Evolutionary conservation across 352 stramenopile genomes (phyloP).

Genomic region (Phytophthora kernoviae): DNA sequence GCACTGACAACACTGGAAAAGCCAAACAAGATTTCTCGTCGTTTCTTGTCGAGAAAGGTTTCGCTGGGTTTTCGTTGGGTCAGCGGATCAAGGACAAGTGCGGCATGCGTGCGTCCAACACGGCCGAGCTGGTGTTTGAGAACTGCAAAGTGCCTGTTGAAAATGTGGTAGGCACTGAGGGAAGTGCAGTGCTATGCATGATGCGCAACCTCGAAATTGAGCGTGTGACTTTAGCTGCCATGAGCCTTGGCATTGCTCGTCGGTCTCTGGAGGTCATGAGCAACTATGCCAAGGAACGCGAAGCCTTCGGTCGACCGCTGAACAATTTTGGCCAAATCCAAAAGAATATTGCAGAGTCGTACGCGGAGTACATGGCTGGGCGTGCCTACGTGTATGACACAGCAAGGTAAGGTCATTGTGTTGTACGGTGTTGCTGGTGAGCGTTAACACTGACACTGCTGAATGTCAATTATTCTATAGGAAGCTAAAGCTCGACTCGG

Average conservation of each 20-base stretch:
- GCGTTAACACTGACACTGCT: background rate
- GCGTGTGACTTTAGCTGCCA: conserved; percentile 96
- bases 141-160: conserved; percentile 93
- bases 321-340: conserved; percentile 95
- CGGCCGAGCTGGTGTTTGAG: conserved; percentile 99
- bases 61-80: conserved; percentile 95
- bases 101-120: conserved; percentile 97
- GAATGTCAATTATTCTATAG: conserved; percentile 38
- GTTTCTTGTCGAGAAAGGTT: conserved; percentile 98
- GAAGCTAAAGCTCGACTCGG: conserved; percentile 92
- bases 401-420: conserved; percentile 56
- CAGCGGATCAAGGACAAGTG: conserved; percentile 99
- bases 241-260: conserved; percentile 96
- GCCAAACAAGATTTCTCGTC: conserved; percentile 94
- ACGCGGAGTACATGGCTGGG: conserved; percentile 98
- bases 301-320: conserved; percentile 95
- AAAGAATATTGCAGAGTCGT: conserved; percentile 97
- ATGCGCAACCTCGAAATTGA: conserved; percentile 99
- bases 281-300: conserved; percentile 90
- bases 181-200: conserved; percentile 83
- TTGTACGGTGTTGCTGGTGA: background rate
- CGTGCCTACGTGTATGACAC: conserved; percentile 97
- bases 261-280: conserved; percentile 98
- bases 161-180: conserved; percentile 92
- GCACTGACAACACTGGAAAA: conserved; percentile 89